Base-by-base conservation (phyloP, 768 basidiomycete genomes). In the Cystobasidium ongulense region DNA sequence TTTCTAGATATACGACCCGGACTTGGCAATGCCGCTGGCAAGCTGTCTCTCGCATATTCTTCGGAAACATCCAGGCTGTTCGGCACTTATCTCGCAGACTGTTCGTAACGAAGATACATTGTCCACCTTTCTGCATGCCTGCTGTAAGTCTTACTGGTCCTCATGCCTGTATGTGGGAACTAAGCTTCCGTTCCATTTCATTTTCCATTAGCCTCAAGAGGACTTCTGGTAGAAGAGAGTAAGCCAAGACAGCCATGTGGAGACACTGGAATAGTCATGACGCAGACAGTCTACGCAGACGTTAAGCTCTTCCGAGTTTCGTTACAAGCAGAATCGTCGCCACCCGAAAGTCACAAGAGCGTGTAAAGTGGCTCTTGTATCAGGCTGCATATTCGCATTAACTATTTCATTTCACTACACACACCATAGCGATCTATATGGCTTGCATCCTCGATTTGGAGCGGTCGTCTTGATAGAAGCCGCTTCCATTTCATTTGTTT, bases 41-140 rank as follows among this genome's bases (percentile, higher is more conserved):
- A n/a, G 43, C 35, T 64, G 41, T 33, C 5, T 50, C 5, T 15
- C 33, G 4, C 39, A 39, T 38, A 15, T 72, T 23, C 23, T 59
- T 23, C n/a, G 29, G 27, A 27, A 27, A 13, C 15, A 31, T 63
- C 13, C 25, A 29, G 4, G 36, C 18, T 31, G 23, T 17, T n/a
- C n/a, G 23, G 41, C 50, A 27, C 43, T 72, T 5, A 13, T 74
- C 18, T 62, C 66, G 13, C 46, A 39, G 15, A 72, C 73, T 18
- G 46, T 74, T 10, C 73, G 73, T 1, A 74, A 50, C 35, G 7
- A 23, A 23, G 23, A 7, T 21, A 74, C 73, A 35, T 15, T 41
- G n/a, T 3, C 46, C 7, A 27, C 35, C 15, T 74, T 74, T 33
- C 39, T 68, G 3, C 25, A 53, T 4, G 35, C 38, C 1, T 72